phyloP scores from a whole-genome alignment of 163 green algal species.

The Volvox carteri region DNA sequence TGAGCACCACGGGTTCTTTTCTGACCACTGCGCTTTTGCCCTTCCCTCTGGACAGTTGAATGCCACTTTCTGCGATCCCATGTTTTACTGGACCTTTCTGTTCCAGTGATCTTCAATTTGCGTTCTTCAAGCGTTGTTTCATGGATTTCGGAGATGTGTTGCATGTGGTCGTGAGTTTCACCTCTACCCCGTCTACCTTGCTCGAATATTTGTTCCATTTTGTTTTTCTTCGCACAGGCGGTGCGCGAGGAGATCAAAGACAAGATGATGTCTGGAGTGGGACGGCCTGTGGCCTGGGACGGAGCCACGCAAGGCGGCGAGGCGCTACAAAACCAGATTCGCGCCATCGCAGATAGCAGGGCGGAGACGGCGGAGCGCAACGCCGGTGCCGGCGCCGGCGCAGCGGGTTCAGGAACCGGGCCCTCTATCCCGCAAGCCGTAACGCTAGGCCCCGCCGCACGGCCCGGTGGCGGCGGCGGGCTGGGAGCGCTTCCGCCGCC shows the following conservation, averaged over 20 bases:
- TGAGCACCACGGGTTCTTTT: too few relatives aligned
- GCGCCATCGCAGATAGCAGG: slow-evolving; percentile 67
- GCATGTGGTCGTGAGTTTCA: too few relatives aligned
- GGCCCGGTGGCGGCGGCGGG: slow-evolving; percentile 9
- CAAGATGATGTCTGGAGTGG: slow-evolving; percentile 77
- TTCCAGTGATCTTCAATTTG: too few relatives aligned
- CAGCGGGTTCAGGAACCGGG: background rate
- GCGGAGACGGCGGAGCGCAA: slow-evolving; percentile 18
- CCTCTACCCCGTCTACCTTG: too few relatives aligned
- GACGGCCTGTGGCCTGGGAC: slow-evolving; percentile 80
- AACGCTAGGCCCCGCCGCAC: background rate
- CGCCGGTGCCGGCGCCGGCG: background rate
- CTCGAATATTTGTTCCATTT: too few relatives aligned
- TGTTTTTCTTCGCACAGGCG: slow-evolving; percentile 38
- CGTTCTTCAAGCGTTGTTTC: too few relatives aligned
- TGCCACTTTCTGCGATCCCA: too few relatives aligned
- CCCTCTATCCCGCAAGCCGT: slow-evolving; percentile 16
- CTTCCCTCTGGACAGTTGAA: too few relatives aligned
- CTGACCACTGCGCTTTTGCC: too few relatives aligned
- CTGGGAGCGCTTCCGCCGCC: background rate
- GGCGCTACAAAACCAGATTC: slow-evolving; percentile 61
- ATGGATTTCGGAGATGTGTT: too few relatives aligned
- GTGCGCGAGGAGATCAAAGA: slow-evolving; percentile 73
- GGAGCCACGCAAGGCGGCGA: slow-evolving; percentile 67
- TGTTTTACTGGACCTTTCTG: too few relatives aligned